phyloP scores from a whole-genome alignment of 768 basidiomycete genomes.

The Leccinum boreale region DNA sequence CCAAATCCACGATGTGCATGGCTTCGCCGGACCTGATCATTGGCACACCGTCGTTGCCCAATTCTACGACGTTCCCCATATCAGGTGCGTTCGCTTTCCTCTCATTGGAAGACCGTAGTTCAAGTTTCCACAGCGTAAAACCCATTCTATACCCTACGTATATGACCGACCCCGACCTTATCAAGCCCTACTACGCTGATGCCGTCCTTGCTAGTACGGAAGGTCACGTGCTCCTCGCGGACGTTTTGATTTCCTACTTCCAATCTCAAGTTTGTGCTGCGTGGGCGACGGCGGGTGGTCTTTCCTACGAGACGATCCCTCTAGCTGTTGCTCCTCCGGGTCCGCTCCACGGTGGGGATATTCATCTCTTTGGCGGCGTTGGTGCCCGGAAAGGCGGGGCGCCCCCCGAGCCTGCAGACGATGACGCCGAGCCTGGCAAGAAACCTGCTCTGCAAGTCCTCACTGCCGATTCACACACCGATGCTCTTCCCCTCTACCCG shows the following conservation, averaged over 20 bases:
- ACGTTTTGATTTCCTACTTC: slow-evolving; percentile 88
- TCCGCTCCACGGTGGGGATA: slow-evolving; percentile 37
- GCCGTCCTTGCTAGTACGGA: slow-evolving; percentile 72
- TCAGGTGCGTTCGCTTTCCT: slow-evolving; percentile 44
- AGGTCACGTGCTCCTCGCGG: slow-evolving; percentile 87
- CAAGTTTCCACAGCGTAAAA: slow-evolving; percentile 54
- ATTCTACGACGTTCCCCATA: slow-evolving; percentile 95
- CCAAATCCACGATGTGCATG: slow-evolving; percentile 72
- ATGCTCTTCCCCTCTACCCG: slow-evolving; percentile 19
- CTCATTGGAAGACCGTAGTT: background rate
- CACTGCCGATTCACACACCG: slow-evolving; percentile 13
- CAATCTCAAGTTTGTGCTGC: slow-evolving; percentile 85
- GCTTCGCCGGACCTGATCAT: slow-evolving; percentile 88
- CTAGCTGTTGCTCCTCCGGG: slow-evolving; percentile 30
- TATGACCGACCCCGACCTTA: slow-evolving; percentile 65
- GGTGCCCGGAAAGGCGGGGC: slow-evolving; percentile 74
- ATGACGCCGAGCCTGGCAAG: slow-evolving; percentile 30
- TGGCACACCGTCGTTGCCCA: slow-evolving; percentile 89
- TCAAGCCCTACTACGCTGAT: slow-evolving; percentile 75
- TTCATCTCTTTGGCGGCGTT: slow-evolving; percentile 78
- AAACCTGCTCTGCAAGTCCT: slow-evolving; percentile 14
- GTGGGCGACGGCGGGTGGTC: slow-evolving; percentile 73
- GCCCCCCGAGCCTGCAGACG: slow-evolving; percentile 44
- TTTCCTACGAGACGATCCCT: slow-evolving; percentile 57
- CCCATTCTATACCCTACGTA: slow-evolving; percentile 80